These are phyloP conservation scores for Noccaea bulbosa DNA, from an alignment of 345 rosid genomes.

Conservation along the genomic window DNA sequence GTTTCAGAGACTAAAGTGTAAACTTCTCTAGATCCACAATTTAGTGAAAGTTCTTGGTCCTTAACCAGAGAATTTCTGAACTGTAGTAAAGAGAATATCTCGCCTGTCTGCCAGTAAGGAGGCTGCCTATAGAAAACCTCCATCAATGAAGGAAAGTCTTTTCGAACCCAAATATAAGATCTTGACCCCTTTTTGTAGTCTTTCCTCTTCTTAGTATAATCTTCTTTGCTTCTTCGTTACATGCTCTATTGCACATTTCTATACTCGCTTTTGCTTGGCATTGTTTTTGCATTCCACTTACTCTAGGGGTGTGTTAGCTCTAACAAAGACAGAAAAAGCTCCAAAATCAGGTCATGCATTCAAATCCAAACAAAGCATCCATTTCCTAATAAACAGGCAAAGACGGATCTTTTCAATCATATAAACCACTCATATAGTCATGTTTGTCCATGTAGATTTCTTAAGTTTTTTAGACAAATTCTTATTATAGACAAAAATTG, in stretches of 20 bases:
- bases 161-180: constrained; percentile 79
- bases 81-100: constrained; percentile 71
- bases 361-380: too few relatives aligned
- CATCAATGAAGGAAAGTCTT: constrained; percentile 66
- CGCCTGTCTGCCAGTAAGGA: constrained; percentile 56
- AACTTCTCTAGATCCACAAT: constrained; percentile 47
- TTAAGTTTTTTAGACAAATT: too few relatives aligned
- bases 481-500: too few relatives aligned
- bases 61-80: constrained; percentile 32
- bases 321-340: constrained; percentile 15
- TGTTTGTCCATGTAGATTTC: too few relatives aligned
- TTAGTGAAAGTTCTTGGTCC: constrained; percentile 38
- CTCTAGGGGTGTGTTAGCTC: constrained; percentile 39
- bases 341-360: too few relatives aligned
- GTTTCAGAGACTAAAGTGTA: constrained; percentile 48
- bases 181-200: constrained; percentile 24
- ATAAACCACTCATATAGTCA: too few relatives aligned
- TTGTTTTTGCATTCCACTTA: constrained; percentile 21
- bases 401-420: too few relatives aligned
- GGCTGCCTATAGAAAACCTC: constrained; percentile 54
- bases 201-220: not conserved
- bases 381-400: too few relatives aligned
- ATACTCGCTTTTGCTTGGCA: constrained; percentile 32
- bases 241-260: constrained; percentile 3
- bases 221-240: constrained; percentile 8